Evolutionary conservation across 1,139 yeast species (phyloP).

Genomic region (Protomyces inundatus): DNA sequence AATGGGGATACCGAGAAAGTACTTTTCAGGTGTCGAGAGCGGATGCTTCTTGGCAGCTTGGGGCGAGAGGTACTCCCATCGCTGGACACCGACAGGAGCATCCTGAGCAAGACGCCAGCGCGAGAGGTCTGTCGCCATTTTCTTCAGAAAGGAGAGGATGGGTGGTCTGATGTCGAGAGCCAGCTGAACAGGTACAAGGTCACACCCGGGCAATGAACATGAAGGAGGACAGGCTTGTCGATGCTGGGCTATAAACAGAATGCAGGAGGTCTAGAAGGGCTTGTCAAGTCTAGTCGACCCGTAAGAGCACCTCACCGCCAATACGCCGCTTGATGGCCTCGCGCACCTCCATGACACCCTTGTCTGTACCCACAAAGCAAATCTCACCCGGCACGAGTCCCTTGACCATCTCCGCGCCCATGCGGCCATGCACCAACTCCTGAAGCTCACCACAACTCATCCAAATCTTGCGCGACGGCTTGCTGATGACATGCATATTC

Average conservation of each 20-base stretch:
- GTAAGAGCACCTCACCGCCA: slow-evolving; percentile 75
- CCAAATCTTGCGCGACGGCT: slow-evolving; percentile 73
- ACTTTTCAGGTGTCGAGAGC: slow-evolving; percentile 8
- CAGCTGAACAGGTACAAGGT: too few species aligned
- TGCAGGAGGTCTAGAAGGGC: not conserved
- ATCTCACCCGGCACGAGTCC: slow-evolving; percentile 79
- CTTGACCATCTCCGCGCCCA: slow-evolving; percentile 70
- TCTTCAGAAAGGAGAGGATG: not conserved
- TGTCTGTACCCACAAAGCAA: slow-evolving; percentile 57
- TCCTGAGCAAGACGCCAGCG: slow-evolving; percentile 19
- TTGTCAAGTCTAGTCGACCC: slow-evolving; percentile 51
- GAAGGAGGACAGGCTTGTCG: not conserved
- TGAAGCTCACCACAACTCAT: slow-evolving; percentile 61
- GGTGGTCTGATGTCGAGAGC: too few species aligned
- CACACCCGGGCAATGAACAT: too few species aligned
- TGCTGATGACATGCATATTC: slow-evolving; percentile 67
- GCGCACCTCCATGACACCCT: slow-evolving; percentile 64
- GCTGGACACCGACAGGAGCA: slow-evolving; percentile 13
- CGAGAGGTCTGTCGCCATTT: slow-evolving; percentile 6
- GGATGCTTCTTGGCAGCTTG: slow-evolving; percentile 4
- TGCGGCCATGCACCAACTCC: slow-evolving; percentile 68
- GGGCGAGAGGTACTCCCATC: slow-evolving; percentile 12
- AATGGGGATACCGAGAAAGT: slow-evolving; percentile 4
- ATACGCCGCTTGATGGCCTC: slow-evolving; percentile 75
- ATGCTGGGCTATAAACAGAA: not conserved